phyloP scores from a whole-genome alignment of 1,139 yeast species.

The Candida freyschussii region DNA sequence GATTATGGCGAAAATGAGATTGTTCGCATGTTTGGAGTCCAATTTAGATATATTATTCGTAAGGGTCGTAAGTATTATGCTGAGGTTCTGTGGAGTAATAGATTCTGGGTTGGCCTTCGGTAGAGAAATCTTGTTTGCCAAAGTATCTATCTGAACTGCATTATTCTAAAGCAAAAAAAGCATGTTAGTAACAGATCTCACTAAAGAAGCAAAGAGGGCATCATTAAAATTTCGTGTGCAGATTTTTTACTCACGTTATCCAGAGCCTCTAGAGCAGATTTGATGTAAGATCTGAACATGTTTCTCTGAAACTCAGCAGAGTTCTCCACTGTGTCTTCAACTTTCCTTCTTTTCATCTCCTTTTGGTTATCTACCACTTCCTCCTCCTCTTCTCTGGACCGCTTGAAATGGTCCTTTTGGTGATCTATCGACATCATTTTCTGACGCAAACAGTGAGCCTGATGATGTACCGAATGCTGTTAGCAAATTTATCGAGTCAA shows the following conservation, averaged over 20 bases:
- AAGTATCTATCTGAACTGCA: slow-evolving; percentile 37
- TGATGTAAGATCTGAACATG: slow-evolving; percentile 60
- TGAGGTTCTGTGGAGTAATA: slow-evolving; percentile 37
- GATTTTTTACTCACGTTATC: slow-evolving; percentile 61
- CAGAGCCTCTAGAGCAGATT: slow-evolving; percentile 64
- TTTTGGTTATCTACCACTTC: slow-evolving; percentile 3
- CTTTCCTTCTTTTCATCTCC: slow-evolving; percentile 9
- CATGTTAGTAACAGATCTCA: slow-evolving; percentile 19
- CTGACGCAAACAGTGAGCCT: too few relatives aligned
- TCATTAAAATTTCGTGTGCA: slow-evolving; percentile 1
- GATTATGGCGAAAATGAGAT: slow-evolving; percentile 47
- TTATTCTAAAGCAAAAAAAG: slow-evolving; percentile 29
- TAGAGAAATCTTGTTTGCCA: slow-evolving; percentile 42
- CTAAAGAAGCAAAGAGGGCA: slow-evolving; percentile 1
- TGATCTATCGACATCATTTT: slow-evolving; percentile 24
- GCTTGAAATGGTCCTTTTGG: slow-evolving; percentile 21
- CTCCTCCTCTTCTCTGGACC: slow-evolving; percentile 20
- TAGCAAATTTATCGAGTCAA: too few relatives aligned
- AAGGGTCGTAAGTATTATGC: slow-evolving; percentile 41
- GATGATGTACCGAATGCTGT: too few relatives aligned
- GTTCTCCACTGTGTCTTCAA: slow-evolving; percentile 5
- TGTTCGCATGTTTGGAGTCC: slow-evolving; percentile 35
- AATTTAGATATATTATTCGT: slow-evolving; percentile 49
- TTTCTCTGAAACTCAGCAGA: slow-evolving; percentile 31
- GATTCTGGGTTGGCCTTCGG: slow-evolving; percentile 39